Evolutionary conservation across 1,139 yeast genomes (phyloP).

Genomic region (Saccharomyces pastorianus): DNA sequence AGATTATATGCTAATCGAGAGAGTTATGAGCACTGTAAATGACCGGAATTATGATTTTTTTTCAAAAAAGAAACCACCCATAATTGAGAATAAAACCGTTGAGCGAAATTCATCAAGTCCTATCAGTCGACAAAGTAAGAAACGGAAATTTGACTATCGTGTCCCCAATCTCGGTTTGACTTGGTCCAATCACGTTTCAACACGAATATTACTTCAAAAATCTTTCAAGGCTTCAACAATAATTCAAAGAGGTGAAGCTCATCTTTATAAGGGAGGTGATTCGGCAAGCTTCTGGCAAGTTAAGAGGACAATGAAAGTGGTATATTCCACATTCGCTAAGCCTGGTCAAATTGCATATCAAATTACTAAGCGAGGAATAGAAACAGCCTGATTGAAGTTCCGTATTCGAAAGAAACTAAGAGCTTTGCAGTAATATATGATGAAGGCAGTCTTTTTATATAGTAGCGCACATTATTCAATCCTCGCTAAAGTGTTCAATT

Average conservation of each 20-base stretch:
- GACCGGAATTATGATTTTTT: background rate
- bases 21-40: conserved; percentile 2
- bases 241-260: conserved; percentile 25
- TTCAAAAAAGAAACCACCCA: background rate
- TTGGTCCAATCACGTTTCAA: conserved; percentile 38
- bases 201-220: conserved; percentile 36
- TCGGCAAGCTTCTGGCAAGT: conserved; percentile 29
- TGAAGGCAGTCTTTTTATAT: background rate
- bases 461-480: background rate
- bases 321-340: conserved; percentile 33
- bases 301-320: conserved; percentile 33
- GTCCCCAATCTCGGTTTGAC: conserved; percentile 39
- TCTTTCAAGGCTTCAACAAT: conserved; percentile 27
- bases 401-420: background rate
- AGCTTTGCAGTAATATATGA: background rate
- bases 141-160: conserved; percentile 25
- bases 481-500: background rate
- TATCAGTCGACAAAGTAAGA: conserved; percentile 7
- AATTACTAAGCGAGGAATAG: conserved; percentile 30
- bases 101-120: background rate
- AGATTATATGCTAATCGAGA: conserved; percentile 24
- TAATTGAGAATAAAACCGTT: background rate
- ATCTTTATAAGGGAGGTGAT: conserved; percentile 20
- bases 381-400: conserved; percentile 8
- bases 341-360: conserved; percentile 23